Base-by-base conservation (phyloP, 257 asterid species). In the Solanum rostratum region DNA sequence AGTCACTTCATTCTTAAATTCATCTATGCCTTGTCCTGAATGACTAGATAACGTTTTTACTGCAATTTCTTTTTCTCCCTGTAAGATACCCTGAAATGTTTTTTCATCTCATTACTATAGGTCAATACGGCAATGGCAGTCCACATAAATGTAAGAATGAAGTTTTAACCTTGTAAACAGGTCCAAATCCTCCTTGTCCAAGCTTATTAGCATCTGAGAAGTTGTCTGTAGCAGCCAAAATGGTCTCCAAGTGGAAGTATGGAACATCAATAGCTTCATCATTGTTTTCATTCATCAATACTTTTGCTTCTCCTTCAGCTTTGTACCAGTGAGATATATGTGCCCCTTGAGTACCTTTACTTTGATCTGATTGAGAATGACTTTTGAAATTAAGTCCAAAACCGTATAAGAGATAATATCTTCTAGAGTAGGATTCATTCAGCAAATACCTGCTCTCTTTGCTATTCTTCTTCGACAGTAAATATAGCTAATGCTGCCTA, bases 21-120 rank as follows among this genome's bases (percentile, higher is more conserved):
- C 89, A 33, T 85, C 79, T 18, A 80, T 46, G 18, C 91, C 91
- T 70, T 87, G 91, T 19, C 78, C 84, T 6, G 89, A 83, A 16
- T 73, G 69, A n/a, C 62, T 85, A 9, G 86, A 85, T 76, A 89
- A 85, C 1, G 88, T 83, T 74, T 89, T 89, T 5, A 89, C 87
- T 14, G 91, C 89, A 39, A 89, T 62, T 79, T 85, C 89, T 71
- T 80, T 70, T 29, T 80, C 87, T 0, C 80, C 84, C 0, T 83
- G 63, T 15, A 85, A 81, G 22, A 6, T 70, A 15, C 87, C 88
- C 91, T 89, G 82, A 11, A 12, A 52, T 13, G 14, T 0, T 19
- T n/a, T 22, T 13, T 27, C 37, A 29, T 55, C 24, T 24, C 16
- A 4, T 24, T 10, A 27, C 9, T 57, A 9, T 53, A 59, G 14